Evolutionary conservation across 225 moss, liverwort and hornwort genomes (phyloP).

Genomic region (Lunularia cruciata): DNA sequence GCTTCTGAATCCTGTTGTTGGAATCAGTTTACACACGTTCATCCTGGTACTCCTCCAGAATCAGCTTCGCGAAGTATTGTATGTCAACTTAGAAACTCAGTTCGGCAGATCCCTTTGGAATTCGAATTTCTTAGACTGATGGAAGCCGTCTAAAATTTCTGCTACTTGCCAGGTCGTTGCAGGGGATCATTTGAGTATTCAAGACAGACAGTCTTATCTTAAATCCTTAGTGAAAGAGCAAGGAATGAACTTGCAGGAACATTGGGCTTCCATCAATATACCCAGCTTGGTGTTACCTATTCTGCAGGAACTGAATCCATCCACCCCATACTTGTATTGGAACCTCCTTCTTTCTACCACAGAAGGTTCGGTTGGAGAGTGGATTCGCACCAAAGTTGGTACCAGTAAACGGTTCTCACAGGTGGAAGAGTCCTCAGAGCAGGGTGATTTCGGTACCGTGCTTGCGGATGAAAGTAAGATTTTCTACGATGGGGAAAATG

Average conservation of each 20-base stretch:
- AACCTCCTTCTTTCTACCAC: conserved; percentile 59
- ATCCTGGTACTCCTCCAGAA: no score
- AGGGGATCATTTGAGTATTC: conserved; percentile 45
- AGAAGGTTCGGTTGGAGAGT: conserved; percentile 31
- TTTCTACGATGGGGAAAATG: not conserved
- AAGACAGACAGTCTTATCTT: conserved; percentile 44
- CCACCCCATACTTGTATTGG: conserved; percentile 61
- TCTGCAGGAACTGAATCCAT: conserved; percentile 62
- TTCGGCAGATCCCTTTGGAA: not conserved
- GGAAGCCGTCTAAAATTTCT: not conserved
- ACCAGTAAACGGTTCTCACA: conserved; percentile 16
- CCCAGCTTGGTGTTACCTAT: conserved; percentile 68
- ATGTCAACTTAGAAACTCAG: not conserved
- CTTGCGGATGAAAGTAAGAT: conserved; percentile 28
- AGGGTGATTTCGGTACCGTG: not conserved
- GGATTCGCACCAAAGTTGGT: conserved; percentile 38
- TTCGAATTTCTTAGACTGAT: not conserved
- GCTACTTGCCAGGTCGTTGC: conserved; percentile 22
- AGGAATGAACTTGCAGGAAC: conserved; percentile 55
- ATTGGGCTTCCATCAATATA: conserved; percentile 76
- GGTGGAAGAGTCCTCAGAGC: not conserved
- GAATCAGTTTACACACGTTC: no score
- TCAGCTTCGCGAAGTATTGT: not conserved
- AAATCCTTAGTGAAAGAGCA: conserved; percentile 45
- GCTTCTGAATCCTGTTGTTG: no score